A percentile compares a stretch with the other conserved stretches of the same genome.
Conservation (phyloP, 331 rosid species). For the Malus hybrid region DNA sequence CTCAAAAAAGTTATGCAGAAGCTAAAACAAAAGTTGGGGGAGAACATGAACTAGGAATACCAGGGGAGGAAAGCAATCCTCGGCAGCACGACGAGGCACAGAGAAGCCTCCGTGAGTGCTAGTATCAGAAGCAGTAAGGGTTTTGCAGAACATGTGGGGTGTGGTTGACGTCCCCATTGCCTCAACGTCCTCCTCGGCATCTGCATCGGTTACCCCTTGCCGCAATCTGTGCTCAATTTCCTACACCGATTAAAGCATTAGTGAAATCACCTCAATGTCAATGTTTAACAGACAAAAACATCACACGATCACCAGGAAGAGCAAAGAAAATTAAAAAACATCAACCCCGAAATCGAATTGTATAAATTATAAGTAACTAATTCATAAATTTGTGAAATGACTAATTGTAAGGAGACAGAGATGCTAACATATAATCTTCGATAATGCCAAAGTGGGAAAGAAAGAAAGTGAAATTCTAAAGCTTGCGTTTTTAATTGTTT, state of each 20-base stretch:
- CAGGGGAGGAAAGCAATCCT: conserved; percentile 98
- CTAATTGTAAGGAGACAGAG: not conserved
- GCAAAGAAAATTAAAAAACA: not conserved
- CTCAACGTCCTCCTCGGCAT: conserved; percentile 60
- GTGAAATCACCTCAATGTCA: not conserved
- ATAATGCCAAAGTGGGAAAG: not conserved
- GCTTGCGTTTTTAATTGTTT: not conserved
- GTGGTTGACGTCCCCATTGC: conserved; percentile 62
- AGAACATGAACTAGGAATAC: conserved; percentile 29
- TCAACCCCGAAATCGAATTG: not conserved
- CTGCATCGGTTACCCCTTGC: conserved; percentile 47
- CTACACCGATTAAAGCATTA: conserved; percentile 15
- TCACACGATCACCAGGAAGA: not conserved
- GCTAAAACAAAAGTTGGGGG: not conserved
- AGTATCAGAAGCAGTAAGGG: conserved; percentile 97
- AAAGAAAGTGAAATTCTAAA: not conserved
- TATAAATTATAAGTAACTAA: not conserved
- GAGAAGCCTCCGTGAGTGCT: conserved; percentile 99
- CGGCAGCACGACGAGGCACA: conserved; percentile 98
- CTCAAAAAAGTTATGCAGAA: not conserved
- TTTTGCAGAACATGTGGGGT: conserved; percentile 99
- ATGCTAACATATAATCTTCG: not conserved
- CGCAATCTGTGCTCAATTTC: conserved; percentile 45
- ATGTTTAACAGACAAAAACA: not conserved
- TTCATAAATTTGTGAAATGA: not conserved